Percentiles rank a stretch among this genome's conserved stretches.
Conservation (phyloP, 2,329 filamentous ascomycete genomes). For the Aspergillus pseudoglaucus region DNA sequence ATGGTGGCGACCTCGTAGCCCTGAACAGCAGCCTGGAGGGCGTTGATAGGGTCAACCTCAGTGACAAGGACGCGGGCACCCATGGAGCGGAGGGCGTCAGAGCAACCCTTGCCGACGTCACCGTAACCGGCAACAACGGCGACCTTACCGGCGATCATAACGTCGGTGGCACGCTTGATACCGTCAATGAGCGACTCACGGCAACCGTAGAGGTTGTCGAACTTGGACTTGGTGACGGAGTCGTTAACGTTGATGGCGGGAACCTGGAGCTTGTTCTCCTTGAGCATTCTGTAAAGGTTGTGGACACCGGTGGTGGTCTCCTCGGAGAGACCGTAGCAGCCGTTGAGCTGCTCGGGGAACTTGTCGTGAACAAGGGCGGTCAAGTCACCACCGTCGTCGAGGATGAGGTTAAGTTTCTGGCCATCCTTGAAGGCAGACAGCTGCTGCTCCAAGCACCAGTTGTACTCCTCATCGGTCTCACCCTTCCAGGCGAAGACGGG, state of each 20-base stretch:
- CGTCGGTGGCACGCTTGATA: conserved; percentile 99
- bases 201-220: conserved; percentile 99
- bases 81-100: conserved; percentile 92
- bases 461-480: conserved; percentile 99
- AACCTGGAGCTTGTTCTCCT: conserved; percentile 79
- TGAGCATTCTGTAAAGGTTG: conserved; percentile 98
- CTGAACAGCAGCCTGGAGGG: conserved; percentile 95
- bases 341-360: conserved; percentile 97
- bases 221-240: conserved; percentile 99
- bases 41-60: conserved; percentile 98
- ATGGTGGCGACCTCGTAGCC: conserved; percentile 96
- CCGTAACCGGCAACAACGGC: conserved; percentile 96
- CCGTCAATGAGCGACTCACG: conserved; percentile 97
- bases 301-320: conserved; percentile 99
- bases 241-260: conserved; percentile 99
- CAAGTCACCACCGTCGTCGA: conserved; percentile 96
- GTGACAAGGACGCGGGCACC: conserved; percentile 94
- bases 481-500: conserved; percentile 81
- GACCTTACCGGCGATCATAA: conserved; percentile 99
- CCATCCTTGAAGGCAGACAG: conserved; percentile 92
- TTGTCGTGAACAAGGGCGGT: conserved; percentile 95
- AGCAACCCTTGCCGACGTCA: conserved; percentile 99
- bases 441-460: conserved; percentile 99
- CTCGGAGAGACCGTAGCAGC: conserved; percentile 97
- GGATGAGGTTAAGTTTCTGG: conserved; percentile 96